Base-by-base conservation (phyloP, 805 yeast genomes). In the Nakazawaea ishiwadae region DNA sequence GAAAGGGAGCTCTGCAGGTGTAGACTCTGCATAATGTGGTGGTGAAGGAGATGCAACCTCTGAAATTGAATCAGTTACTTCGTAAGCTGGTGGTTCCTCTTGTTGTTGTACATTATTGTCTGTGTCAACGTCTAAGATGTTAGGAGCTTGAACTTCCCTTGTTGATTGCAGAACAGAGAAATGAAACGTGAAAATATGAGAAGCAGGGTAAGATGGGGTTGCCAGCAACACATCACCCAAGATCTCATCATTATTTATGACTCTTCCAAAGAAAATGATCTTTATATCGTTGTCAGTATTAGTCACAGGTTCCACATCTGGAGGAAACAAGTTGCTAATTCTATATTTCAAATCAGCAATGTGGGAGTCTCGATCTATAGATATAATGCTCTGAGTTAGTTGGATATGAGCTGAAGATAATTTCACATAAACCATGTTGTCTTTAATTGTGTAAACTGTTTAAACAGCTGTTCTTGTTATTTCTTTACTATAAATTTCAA, bases 261-360 rank as follows among this genome's bases (percentile, higher is more conserved):
- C 19, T 15, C 37, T 14, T 12, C 37, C 37, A 34, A 23, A 34
- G 14, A 23, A 34, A 15, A 34, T 34, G 20, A 34, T 14, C 14
- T 34, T 34, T 28, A 34, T 34, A 16, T 21, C 29, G 8, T 8
- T 14, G 12, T 14, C 29, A 16, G 23, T 10, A 15, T 21, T 19
- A 14, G 7, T 11, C 7, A 15, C 18, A 4, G 20, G 28, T 8
- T n/a, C 29, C 6, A 10, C 18, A 15, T 24, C 29, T 8, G 37
- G 6, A 6, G 19, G 37, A 23, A 34, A 23, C 20, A 23, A 21
- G 3, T 18, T n/a, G 12, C 8, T 19, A 23, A 34, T 34, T 12
- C 9, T n/a, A n/a, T n/a, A 5, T 29, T 34, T 34, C 37, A 34
- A 34, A 10, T 34, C 20, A n/a, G 8, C 8, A 18, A 34, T 23